phyloP scores from a whole-genome alignment of 805 yeast species.

The Hemisphaericaspora nanyangensis region DNA sequence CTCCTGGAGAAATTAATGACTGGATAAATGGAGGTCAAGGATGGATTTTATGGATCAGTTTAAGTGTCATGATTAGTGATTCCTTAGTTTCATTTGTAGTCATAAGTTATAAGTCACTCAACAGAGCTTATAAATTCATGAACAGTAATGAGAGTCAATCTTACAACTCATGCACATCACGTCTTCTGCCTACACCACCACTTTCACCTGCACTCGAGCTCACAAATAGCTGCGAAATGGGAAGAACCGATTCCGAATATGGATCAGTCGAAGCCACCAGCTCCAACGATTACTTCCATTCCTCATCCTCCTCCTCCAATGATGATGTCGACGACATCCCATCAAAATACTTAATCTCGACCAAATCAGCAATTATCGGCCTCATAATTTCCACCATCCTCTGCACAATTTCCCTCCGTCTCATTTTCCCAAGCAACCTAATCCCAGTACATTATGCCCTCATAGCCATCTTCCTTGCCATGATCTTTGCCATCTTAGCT shows the following conservation, averaged over 20 bases:
- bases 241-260: too few relatives aligned
- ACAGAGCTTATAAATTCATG: not conserved
- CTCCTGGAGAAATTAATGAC: conserved; percentile 83
- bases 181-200: too few relatives aligned
- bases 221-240: too few relatives aligned
- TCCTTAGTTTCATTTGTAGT: conserved; percentile 76
- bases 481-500: conserved; percentile 78
- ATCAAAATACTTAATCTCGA: conserved; percentile 47
- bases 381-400: conserved; percentile 59
- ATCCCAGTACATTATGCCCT: conserved; percentile 70
- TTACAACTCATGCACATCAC: too few relatives aligned
- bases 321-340: conserved; percentile 1
- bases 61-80: conserved; percentile 92
- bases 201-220: too few relatives aligned
- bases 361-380: conserved; percentile 52
- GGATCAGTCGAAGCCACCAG: too few relatives aligned
- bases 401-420: conserved; percentile 61
- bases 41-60: conserved; percentile 93
- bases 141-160: conserved; percentile 1
- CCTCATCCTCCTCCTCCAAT: not conserved
- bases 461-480: conserved; percentile 68
- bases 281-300: not conserved
- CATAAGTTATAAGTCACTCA: conserved; percentile 46
- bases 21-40: conserved; percentile 96
- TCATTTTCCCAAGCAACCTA: conserved; percentile 65